phyloP scores from a whole-genome alignment of 2,329 filamentous ascomycete species.

The Fusarium siculi region DNA sequence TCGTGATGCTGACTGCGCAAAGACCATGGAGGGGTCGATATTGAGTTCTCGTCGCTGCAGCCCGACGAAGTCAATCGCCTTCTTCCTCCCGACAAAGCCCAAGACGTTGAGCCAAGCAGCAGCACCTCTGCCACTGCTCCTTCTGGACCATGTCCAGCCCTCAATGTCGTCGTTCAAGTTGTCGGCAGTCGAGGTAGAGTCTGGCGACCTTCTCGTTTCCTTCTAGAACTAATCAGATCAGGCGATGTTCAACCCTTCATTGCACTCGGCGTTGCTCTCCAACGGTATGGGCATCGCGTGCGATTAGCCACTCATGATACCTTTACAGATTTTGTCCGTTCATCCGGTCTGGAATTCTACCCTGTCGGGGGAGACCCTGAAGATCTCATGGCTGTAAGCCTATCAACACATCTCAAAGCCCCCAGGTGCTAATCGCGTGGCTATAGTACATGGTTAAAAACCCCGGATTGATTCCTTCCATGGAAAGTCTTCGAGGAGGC shows the following conservation, averaged over 20 bases:
- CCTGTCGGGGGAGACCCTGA: slow-evolving; percentile 23
- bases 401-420: rapidly evolving
- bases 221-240: neutral
- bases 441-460: slow-evolving; percentile 2
- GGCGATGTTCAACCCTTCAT: slow-evolving; percentile 30
- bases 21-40: neutral
- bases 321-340: slow-evolving; percentile 8
- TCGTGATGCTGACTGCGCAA: neutral
- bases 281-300: slow-evolving; percentile 21
- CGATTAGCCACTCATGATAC: slow-evolving; percentile 22
- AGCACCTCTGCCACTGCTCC: neutral
- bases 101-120: neutral
- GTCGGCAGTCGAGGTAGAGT: slow-evolving; percentile 28
- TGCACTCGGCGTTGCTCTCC: slow-evolving; percentile 11
- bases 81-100: neutral
- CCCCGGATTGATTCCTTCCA: neutral
- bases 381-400: slow-evolving; percentile 18
- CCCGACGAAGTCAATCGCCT: neutral
- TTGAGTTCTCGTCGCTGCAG: neutral
- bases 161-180: slow-evolving; percentile 28
- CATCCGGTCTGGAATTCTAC: slow-evolving; percentile 11
- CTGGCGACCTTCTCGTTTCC: rapidly evolving
- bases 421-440: rapidly evolving
- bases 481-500: neutral
- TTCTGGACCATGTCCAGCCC: neutral